Percentiles rank a stretch among this genome's conserved stretches.
Conservation (phyloP, 306 rosid genomes). For the Leucaena leucocephala region DNA sequence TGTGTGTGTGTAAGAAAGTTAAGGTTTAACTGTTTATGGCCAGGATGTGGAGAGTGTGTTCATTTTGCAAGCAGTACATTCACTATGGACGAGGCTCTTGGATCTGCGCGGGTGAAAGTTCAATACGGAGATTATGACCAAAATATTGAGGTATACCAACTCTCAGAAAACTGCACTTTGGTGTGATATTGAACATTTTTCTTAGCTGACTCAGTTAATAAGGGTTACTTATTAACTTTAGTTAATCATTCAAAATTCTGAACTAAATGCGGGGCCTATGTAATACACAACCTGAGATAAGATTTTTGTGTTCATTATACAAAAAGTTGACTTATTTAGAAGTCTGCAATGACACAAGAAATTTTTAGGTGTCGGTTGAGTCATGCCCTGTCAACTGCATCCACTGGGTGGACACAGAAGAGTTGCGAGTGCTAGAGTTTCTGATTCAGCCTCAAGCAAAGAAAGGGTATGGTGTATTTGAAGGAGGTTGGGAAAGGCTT, state of each 20-base stretch:
- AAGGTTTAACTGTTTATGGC: neutral
- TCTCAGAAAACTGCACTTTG: too few species aligned
- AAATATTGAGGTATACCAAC: conserved; percentile 57
- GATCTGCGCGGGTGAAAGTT: conserved; percentile 75
- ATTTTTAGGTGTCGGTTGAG: conserved; percentile 66
- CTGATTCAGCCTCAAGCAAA: conserved; percentile 69
- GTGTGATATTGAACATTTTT: too few species aligned
- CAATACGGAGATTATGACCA: conserved; percentile 68
- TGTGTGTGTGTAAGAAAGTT: neutral
- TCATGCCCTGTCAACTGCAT: conserved; percentile 85
- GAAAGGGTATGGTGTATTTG: conserved; percentile 71
- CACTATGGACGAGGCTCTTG: conserved; percentile 63
- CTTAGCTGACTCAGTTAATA: too few species aligned
- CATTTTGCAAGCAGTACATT: conserved; percentile 74
- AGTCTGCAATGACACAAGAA: conserved; percentile 6
- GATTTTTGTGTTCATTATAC: neutral
- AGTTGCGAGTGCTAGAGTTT: conserved; percentile 67
- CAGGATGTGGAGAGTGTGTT: conserved; percentile 80
- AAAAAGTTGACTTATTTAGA: neutral
- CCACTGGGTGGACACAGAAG: conserved; percentile 71
- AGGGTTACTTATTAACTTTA: too few species aligned
- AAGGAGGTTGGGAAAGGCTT: conserved; percentile 86
- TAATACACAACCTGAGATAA: neutral
- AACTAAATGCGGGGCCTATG: too few species aligned
- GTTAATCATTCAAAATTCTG: too few species aligned